These are phyloP conservation scores for Fusarium tjaetaba DNA, from an alignment of 2,329 filamentous ascomycete species.

Conservation along the genomic window DNA sequence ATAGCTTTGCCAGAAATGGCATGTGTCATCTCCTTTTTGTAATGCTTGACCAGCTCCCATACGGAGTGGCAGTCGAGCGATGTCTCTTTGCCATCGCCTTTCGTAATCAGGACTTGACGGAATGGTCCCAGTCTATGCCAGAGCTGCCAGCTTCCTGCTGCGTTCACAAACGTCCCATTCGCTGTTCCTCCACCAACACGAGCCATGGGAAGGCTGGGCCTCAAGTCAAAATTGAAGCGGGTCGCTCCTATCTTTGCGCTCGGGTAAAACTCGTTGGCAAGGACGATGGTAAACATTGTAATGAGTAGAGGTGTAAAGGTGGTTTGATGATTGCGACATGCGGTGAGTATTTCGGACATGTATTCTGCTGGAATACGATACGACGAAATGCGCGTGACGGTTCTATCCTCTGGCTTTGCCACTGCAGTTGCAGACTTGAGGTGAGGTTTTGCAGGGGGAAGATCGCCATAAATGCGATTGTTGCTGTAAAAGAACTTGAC, in stretches of 20 bases:
- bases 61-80: background rate
- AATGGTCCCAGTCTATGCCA: background rate
- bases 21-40: background rate
- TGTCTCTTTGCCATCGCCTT: background rate
- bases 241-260: slow-evolving; percentile 32
- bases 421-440: background rate
- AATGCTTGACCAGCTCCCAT: slow-evolving; percentile 14
- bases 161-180: background rate
- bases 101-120: background rate
- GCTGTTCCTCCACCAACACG: background rate
- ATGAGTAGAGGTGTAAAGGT: slow-evolving; percentile 40
- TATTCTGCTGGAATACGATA: slow-evolving; percentile 15
- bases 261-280: slow-evolving; percentile 36
- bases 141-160: background rate
- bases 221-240: slow-evolving; percentile 21
- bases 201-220: background rate
- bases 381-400: slow-evolving; percentile 2
- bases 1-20: background rate
- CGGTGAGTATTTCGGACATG: slow-evolving; percentile 12
- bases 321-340: slow-evolving; percentile 31
- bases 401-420: slow-evolving; percentile 5
- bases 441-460: background rate
- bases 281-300: slow-evolving; percentile 11
- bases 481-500: background rate
- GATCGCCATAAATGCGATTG: background rate